These are phyloP conservation scores for Phylloporus sp. DNA, from an alignment of 768 basidiomycete species.

Conservation along the genomic window DNA sequence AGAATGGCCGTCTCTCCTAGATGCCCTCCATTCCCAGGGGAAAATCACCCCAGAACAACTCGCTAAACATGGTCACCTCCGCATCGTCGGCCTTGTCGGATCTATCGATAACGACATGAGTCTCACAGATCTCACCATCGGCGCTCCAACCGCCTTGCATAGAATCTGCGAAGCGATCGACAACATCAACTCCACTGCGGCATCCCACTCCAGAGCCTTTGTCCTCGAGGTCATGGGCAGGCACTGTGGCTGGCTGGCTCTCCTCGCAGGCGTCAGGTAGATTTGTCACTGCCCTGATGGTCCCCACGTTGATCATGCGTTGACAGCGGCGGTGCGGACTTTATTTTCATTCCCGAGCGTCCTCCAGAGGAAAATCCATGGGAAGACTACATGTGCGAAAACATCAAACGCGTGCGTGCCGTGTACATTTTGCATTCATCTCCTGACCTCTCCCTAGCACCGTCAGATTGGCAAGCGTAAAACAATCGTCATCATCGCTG, in stretches of 20 bases:
- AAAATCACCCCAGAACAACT: conserved; percentile 73
- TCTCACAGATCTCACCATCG: conserved; percentile 95
- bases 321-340: conserved; percentile 83
- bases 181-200: conserved; percentile 95
- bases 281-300: conserved; percentile 17
- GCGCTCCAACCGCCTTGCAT: conserved; percentile 91
- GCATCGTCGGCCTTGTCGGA: conserved; percentile 97
- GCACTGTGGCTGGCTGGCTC: conserved; percentile 97
- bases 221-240: conserved; percentile 99
- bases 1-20: conserved; percentile 89
- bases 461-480: conserved; percentile 91
- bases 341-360: conserved; percentile 94
- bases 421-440: not conserved
- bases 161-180: conserved; percentile 98
- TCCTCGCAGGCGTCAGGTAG: conserved; percentile 87
- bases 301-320: conserved; percentile 7
- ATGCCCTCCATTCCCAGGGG: conserved; percentile 62
- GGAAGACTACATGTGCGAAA: conserved; percentile 89
- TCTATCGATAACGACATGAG: conserved; percentile 99
- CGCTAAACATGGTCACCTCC: conserved; percentile 72
- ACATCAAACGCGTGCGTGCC: conserved; percentile 65
- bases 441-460: conserved; percentile 54
- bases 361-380: conserved; percentile 77
- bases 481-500: conserved; percentile 97
- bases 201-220: conserved; percentile 94